Conservation (phyloP, 257 asterid genomes). For the Fraxinus pennsylvanica region DNA sequence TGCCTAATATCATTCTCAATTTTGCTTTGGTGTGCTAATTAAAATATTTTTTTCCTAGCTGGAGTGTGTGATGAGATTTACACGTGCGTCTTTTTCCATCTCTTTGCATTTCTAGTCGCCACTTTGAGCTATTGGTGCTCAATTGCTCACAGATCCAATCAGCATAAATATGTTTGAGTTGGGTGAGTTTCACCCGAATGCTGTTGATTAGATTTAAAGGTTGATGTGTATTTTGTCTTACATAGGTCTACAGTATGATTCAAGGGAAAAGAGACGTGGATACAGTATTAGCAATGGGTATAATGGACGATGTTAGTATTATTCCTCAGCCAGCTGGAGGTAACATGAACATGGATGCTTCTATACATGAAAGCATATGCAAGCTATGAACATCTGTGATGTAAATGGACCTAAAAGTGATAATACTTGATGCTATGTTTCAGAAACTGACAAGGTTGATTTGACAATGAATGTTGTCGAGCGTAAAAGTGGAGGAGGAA, state of each 20-base stretch:
- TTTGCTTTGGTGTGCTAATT: background rate
- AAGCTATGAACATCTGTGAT: constrained; percentile 3
- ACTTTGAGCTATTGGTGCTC: background rate
- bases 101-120: background rate
- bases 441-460: constrained; percentile 89
- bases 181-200: background rate
- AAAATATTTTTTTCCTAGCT: background rate
- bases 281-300: constrained; percentile 91
- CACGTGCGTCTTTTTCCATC: background rate
- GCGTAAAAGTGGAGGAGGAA: constrained; percentile 88
- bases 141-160: background rate
- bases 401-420: background rate
- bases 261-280: constrained; percentile 98
- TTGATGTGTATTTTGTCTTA: background rate
- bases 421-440: constrained; percentile 28
- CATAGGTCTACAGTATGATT: constrained; percentile 94
- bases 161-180: background rate
- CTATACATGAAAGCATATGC: constrained; percentile 15
- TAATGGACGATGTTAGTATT: constrained; percentile 97
- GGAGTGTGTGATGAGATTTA: background rate
- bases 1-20: background rate
- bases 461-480: constrained; percentile 89
- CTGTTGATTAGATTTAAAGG: background rate
- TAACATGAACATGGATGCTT: constrained; percentile 40
- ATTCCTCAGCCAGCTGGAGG: constrained; percentile 98